phyloP scores from a whole-genome alignment of 2,329 filamentous ascomycete genomes.

The Colletotrichum lupini region DNA sequence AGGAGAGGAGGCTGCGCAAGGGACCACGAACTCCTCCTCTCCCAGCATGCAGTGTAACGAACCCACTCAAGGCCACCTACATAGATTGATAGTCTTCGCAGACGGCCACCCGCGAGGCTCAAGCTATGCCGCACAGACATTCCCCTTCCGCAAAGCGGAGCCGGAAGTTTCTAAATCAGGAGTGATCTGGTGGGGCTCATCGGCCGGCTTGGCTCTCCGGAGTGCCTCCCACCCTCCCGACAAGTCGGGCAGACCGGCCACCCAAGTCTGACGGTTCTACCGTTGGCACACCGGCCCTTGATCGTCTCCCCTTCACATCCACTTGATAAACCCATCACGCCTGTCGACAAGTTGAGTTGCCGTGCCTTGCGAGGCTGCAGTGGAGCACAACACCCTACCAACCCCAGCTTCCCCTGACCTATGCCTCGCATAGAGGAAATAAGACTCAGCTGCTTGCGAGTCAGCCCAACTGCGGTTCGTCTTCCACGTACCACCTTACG shows the following conservation, averaged over 20 bases:
- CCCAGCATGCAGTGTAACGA: not conserved
- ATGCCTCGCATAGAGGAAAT: not conserved
- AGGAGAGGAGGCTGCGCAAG: constrained; percentile 13
- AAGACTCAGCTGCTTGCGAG: constrained; percentile 15
- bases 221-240: constrained; percentile 2
- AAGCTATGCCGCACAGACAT: constrained; percentile 1
- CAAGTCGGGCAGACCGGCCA: constrained; percentile 10
- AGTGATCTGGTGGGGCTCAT: not conserved
- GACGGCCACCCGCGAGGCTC: not conserved
- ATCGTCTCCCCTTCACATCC: not conserved
- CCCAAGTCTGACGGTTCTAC: not conserved
- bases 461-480: constrained; percentile 7
- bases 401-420: not conserved
- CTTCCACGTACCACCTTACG: constrained; percentile 21
- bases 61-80: too few species aligned
- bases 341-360: not conserved
- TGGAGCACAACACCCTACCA: not conserved
- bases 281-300: not conserved
- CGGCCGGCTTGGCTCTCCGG: constrained; percentile 1
- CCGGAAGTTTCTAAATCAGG: constrained; percentile 13
- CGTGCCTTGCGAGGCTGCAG: constrained; percentile 3
- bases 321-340: not conserved
- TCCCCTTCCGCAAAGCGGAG: not conserved
- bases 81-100: too few species aligned
- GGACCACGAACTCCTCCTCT: not conserved